Percentiles rank a stretch among this genome's conserved stretches.
Conservation (phyloP, 192 early-diverging fungal genomes). For the Dimargaris xerosporica region DNA sequence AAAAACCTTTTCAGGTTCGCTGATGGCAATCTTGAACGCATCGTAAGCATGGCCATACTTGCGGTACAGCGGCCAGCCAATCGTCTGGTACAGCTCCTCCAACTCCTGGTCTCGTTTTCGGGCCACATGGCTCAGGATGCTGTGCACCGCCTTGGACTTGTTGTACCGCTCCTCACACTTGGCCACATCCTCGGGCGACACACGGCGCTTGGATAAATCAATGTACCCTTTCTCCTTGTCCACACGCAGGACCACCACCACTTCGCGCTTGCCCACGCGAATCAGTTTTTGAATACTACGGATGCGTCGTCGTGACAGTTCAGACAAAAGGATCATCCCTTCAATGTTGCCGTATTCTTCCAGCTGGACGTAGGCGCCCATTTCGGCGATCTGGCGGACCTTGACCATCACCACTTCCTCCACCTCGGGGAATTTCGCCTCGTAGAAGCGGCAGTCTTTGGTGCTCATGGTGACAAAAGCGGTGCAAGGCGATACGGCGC, state of each 20-base stretch:
- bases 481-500: too few relatives aligned
- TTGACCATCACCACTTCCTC: slow-evolving; percentile 96
- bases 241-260: slow-evolving; percentile 84
- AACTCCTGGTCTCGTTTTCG: slow-evolving; percentile 67
- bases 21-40: slow-evolving; percentile 88
- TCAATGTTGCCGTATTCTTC: slow-evolving; percentile 95
- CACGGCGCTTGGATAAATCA: slow-evolving; percentile 91
- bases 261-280: slow-evolving; percentile 81
- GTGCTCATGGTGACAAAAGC: slow-evolving; percentile 9
- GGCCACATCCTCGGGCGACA: slow-evolving; percentile 70
- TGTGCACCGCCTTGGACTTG: slow-evolving; percentile 67
- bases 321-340: slow-evolving; percentile 90
- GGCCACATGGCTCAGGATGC: slow-evolving; percentile 45
- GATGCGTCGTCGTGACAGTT: slow-evolving; percentile 88
- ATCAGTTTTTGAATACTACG: slow-evolving; percentile 92
- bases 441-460: slow-evolving; percentile 76
- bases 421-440: slow-evolving; percentile 80
- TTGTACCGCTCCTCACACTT: slow-evolving; percentile 88
- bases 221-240: slow-evolving; percentile 99
- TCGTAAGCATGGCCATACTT: slow-evolving; percentile 95
- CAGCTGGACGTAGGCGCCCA: slow-evolving; percentile 91
- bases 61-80: slow-evolving; percentile 90
- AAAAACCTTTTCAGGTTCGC: slow-evolving; percentile 74
- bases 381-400: slow-evolving; percentile 85
- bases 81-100: slow-evolving; percentile 64